These are phyloP conservation scores for Paramarasmius palmivorus DNA, from an alignment of 1,284 basidiomycete species.

Conservation along the genomic window DNA sequence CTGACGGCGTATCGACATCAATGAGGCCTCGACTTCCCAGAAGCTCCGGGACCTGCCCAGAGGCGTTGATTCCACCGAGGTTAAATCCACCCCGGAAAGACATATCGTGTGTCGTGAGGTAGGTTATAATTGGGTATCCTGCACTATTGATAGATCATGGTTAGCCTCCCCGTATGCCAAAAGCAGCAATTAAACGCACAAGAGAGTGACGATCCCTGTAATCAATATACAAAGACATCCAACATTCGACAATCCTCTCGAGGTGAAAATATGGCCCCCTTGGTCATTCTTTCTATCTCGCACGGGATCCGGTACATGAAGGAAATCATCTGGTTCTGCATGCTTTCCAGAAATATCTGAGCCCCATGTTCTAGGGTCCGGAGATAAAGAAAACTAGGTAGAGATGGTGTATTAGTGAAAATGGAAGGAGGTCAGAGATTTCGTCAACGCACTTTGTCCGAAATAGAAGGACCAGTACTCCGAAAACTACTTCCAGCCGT, in stretches of 20 bases:
- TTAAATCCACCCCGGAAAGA: constrained; percentile 58
- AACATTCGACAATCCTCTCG: constrained; percentile 63
- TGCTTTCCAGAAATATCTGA: constrained; percentile 17
- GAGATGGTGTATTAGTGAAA: neutral
- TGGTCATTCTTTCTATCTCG: constrained; percentile 32
- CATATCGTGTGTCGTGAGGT: constrained; percentile 33
- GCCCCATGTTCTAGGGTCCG: constrained; percentile 28
- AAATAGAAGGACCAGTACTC: constrained; percentile 6
- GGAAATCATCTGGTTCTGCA: constrained; percentile 40
- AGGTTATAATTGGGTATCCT: constrained; percentile 38
- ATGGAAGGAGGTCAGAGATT: neutral
- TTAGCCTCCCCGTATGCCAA: neutral
- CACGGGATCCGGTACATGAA: constrained; percentile 47
- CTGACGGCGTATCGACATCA: constrained; percentile 73
- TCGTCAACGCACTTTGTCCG: constrained; percentile 10
- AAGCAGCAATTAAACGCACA: constrained; percentile 38
- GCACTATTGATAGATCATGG: constrained; percentile 29
- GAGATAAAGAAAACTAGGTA: constrained; percentile 26
- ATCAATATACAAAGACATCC: constrained; percentile 61
- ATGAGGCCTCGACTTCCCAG: constrained; percentile 69
- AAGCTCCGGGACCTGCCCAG: constrained; percentile 72
- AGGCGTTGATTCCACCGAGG: constrained; percentile 74
- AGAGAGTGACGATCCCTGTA: constrained; percentile 47
- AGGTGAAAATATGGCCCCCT: constrained; percentile 37
- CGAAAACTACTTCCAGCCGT: neutral